Percentiles rank a stretch among this genome's conserved stretches.
Conservation (phyloP, 2,329 filamentous ascomycete species). For the Aspergillus oerlinghausenensis region DNA sequence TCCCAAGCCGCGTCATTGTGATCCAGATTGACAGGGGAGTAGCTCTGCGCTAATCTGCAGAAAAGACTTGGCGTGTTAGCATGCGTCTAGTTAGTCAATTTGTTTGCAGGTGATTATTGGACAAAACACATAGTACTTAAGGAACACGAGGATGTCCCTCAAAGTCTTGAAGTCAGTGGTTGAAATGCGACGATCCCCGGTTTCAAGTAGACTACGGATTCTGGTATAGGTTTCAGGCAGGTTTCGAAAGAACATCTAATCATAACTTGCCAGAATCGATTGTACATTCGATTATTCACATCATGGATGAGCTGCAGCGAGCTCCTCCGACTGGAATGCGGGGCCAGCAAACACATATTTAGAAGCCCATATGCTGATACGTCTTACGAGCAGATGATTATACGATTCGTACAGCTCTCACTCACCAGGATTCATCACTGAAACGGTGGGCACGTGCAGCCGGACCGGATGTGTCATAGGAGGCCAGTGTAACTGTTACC, state of each 20-base stretch:
- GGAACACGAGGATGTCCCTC: not conserved
- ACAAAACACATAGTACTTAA: not conserved
- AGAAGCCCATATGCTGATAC: not conserved
- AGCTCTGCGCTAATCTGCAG: not conserved
- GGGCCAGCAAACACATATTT: not conserved
- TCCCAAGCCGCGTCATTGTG: conserved; percentile 8
- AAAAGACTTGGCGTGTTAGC: conserved; percentile 1
- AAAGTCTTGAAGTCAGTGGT: too few relatives aligned
- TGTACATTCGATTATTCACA: not conserved
- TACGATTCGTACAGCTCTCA: not conserved
- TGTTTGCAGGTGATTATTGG: not conserved
- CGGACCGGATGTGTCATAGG: not conserved
- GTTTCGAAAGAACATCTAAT: not conserved
- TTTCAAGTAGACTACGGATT: not conserved
- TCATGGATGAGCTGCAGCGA: not conserved
- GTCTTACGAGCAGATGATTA: too few relatives aligned
- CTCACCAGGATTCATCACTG: not conserved
- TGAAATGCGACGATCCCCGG: not conserved
- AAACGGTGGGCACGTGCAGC: not conserved
- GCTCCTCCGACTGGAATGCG: not conserved
- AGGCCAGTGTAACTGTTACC: not conserved
- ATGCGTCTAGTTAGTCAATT: not conserved
- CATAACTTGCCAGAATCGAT: not conserved
- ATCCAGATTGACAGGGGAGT: not conserved
- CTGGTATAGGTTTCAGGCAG: not conserved